Evolutionary conservation across 148 eudicot species (phyloP).

Genomic region (Rheum nobile): DNA sequence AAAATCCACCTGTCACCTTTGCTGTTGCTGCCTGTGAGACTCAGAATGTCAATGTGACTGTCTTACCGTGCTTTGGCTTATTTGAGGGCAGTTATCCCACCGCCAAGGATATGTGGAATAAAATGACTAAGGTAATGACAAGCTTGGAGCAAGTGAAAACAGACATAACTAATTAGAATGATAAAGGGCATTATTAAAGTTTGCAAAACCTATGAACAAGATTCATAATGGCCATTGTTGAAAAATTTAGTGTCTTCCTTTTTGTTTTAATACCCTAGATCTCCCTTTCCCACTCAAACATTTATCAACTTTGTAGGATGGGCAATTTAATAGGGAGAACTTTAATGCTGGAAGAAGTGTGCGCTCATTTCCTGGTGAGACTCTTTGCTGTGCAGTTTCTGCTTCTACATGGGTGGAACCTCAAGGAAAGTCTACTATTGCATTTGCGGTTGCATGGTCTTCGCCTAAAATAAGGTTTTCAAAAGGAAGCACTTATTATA

Average conservation of each 20-base stretch:
- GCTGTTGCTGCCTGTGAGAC: slow-evolving; percentile 95
- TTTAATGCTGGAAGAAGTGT: slow-evolving; percentile 67
- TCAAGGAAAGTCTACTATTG: slow-evolving; percentile 90
- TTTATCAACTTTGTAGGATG: slow-evolving; percentile 46
- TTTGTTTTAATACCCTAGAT: background rate
- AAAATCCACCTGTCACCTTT: slow-evolving; percentile 84
- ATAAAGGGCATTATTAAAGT: background rate
- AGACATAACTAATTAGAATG: background rate
- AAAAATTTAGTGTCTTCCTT: background rate
- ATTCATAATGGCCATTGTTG: background rate
- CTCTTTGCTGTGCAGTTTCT: slow-evolving; percentile 87
- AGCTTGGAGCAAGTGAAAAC: background rate
- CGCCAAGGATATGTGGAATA: slow-evolving; percentile 88
- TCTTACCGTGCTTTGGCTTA: slow-evolving; percentile 81
- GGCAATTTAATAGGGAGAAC: slow-evolving; percentile 79
- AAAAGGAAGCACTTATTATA: slow-evolving; percentile 86
- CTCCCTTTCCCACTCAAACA: background rate
- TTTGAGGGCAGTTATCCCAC: slow-evolving; percentile 66
- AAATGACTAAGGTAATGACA: slow-evolving; percentile 62
- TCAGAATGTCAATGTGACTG: slow-evolving; percentile 89
- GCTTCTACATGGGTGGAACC: slow-evolving; percentile 99
- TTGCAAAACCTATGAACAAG: background rate
- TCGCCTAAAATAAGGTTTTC: slow-evolving; percentile 82
- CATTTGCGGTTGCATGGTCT: slow-evolving; percentile 89
- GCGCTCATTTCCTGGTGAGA: slow-evolving; percentile 83